Percentiles rank a stretch among this genome's conserved stretches.
These are phyloP conservation scores for Halophytophthora polymorphica DNA, from an alignment of 352 stramenopile species.

Conservation along the genomic window DNA sequence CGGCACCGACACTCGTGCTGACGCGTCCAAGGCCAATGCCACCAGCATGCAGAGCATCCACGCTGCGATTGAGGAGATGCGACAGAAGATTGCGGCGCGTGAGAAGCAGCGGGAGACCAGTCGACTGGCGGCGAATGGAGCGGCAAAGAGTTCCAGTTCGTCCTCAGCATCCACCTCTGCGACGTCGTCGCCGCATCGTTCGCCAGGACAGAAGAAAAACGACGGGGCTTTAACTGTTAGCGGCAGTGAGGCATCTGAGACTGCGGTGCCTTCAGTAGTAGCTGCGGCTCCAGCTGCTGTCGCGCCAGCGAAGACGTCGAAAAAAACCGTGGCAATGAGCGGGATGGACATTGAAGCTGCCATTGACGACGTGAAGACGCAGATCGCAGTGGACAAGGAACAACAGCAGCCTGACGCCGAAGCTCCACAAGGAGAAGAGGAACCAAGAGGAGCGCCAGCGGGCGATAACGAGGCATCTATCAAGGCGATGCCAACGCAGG, in stretches of 20 bases:
- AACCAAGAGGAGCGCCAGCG: not conserved
- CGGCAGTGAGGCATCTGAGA: not conserved
- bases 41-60: slow-evolving; percentile 9
- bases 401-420: slow-evolving; percentile 3
- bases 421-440: slow-evolving; percentile 3
- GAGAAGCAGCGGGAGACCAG: slow-evolving; percentile 33
- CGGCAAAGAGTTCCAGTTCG: slow-evolving; percentile 13
- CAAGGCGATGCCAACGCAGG: slow-evolving; percentile 4
- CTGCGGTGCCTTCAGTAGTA: not conserved
- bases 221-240: slow-evolving; percentile 1
- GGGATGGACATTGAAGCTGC: not conserved
- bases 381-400: slow-evolving; percentile 3
- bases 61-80: slow-evolving; percentile 51
- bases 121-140: slow-evolving; percentile 16
- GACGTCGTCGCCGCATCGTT: slow-evolving; percentile 10
- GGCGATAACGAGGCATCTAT: not conserved
- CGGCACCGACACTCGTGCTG: slow-evolving; percentile 7
- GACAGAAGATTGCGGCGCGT: slow-evolving; percentile 49
- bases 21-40: slow-evolving; percentile 1
- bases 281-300: slow-evolving; percentile 7
- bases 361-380: not conserved
- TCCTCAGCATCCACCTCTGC: slow-evolving; percentile 13
- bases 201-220: slow-evolving; percentile 9
- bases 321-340: not conserved
- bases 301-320: slow-evolving; percentile 1